Percentiles rank a stretch among this genome's conserved stretches.
These are phyloP conservation scores for Neofusicoccum ribis DNA, from an alignment of 2,329 filamentous ascomycete species.

Conservation along the genomic window DNA sequence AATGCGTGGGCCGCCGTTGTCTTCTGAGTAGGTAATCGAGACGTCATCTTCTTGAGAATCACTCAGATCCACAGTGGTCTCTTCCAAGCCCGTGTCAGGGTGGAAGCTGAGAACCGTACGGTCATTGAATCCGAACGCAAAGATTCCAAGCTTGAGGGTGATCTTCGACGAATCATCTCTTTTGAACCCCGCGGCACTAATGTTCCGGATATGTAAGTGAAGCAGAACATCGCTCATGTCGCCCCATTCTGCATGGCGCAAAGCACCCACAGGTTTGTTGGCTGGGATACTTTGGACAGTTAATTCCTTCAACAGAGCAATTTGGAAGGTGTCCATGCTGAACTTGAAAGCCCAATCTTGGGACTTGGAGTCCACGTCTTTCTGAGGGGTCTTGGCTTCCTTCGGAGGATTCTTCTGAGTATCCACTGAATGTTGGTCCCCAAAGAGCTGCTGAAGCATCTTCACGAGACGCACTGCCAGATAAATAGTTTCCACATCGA, in stretches of 20 bases:
- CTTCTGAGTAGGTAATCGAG: slow-evolving; percentile 29
- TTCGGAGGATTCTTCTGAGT: slow-evolving; percentile 9
- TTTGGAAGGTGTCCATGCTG: slow-evolving; percentile 29
- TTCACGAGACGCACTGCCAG: slow-evolving; percentile 35
- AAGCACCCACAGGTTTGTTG: neutral
- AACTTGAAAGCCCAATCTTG: slow-evolving; percentile 25
- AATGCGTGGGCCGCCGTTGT: slow-evolving; percentile 26
- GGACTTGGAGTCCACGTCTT: neutral
- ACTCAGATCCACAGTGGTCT: slow-evolving; percentile 40
- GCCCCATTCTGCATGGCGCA: slow-evolving; percentile 5
- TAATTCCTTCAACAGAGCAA: slow-evolving; percentile 23
- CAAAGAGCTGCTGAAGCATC: slow-evolving; percentile 1
- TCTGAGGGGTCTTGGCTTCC: neutral
- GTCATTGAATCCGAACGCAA: slow-evolving; percentile 50
- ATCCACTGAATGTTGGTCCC: neutral
- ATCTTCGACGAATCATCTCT: neutral
- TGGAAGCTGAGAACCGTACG: slow-evolving; percentile 56
- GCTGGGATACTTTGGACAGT: neutral
- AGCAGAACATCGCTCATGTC: neutral
- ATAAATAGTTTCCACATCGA: slow-evolving; percentile 37
- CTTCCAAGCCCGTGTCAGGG: slow-evolving; percentile 45
- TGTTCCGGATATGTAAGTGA: neutral
- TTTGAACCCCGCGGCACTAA: neutral
- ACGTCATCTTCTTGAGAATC: slow-evolving; percentile 33
- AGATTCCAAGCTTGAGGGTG: slow-evolving; percentile 30